Evolutionary conservation across 495 filamentous ascomycete species (phyloP).

Genomic region (Lichenothelia convexa): DNA sequence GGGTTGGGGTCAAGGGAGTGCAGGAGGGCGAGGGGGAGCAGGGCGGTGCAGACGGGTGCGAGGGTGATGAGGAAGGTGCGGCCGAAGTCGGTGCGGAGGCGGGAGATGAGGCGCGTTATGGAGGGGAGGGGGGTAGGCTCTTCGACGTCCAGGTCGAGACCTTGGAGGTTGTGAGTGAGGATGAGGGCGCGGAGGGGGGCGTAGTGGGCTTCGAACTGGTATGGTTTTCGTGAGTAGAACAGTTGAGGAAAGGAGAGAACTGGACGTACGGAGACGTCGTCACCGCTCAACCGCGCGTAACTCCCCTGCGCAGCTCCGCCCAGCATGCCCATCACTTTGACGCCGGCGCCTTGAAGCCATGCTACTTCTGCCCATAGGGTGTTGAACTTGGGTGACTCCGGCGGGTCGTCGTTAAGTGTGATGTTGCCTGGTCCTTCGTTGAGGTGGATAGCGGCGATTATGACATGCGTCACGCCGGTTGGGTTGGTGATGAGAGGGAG

Average conservation of each 20-base stretch:
- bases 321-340: constrained; percentile 27
- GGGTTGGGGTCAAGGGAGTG: too few relatives aligned
- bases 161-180: constrained; percentile 18
- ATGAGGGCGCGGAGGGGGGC: constrained; percentile 19
- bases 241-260: not conserved
- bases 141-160: constrained; percentile 28
- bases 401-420: constrained; percentile 26
- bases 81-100: constrained; percentile 24
- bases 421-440: constrained; percentile 25
- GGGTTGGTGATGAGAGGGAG: constrained; percentile 26
- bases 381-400: constrained; percentile 14
- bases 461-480: constrained; percentile 28
- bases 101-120: constrained; percentile 19
- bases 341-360: constrained; percentile 23
- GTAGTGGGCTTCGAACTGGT: constrained; percentile 25
- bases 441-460: constrained; percentile 28
- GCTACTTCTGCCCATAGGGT: constrained; percentile 23
- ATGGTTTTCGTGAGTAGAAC: not conserved
- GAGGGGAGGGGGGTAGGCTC: constrained; percentile 18
- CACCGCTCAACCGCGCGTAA: constrained; percentile 19
- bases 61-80: constrained; percentile 27
- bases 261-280: constrained; percentile 12
- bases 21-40: too few relatives aligned
- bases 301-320: constrained; percentile 26
- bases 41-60: constrained; percentile 25